Percentiles rank a stretch among this genome's conserved stretches.
phyloP scores from a whole-genome alignment of 2,329 filamentous ascomycete species.

The Fusarium domesticum region DNA sequence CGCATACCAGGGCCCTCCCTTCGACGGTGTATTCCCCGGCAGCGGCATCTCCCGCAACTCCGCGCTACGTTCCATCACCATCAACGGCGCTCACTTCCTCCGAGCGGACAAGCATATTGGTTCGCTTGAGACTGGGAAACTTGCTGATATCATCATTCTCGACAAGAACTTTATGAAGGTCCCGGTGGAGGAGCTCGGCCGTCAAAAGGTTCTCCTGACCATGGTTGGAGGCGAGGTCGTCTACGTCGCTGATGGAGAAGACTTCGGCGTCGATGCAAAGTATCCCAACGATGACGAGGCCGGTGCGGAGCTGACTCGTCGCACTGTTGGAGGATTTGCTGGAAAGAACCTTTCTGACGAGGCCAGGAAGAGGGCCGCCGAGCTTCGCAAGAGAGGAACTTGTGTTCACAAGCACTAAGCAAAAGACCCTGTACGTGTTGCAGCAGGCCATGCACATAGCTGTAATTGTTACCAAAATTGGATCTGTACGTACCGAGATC shows the following conservation, averaged over 20 bases:
- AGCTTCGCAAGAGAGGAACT: conserved; percentile 18
- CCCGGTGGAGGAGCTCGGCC: conserved; percentile 23
- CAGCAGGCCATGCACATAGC: no score
- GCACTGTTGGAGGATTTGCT: conserved; percentile 20
- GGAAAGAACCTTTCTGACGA: conserved; percentile 11
- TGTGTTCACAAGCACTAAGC: conserved; percentile 20
- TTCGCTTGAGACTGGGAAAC: conserved; percentile 27
- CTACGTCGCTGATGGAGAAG: conserved; percentile 23
- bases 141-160: conserved; percentile 27
- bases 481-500: no score
- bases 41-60: conserved; percentile 21
- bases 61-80: conserved; percentile 22
- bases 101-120: conserved; percentile 26
- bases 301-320: conserved; percentile 13
- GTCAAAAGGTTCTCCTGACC: conserved; percentile 25
- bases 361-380: conserved; percentile 6
- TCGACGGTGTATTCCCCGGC: conserved; percentile 21
- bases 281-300: conserved; percentile 23
- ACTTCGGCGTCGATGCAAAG: conserved; percentile 25
- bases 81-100: conserved; percentile 24
- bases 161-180: conserved; percentile 28
- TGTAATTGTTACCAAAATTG: no score
- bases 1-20: conserved; percentile 20
- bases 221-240: conserved; percentile 29
- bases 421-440: no score